Evolutionary conservation across 768 basidiomycete species (phyloP).

Genomic region (Cystobasidium ongulense): DNA sequence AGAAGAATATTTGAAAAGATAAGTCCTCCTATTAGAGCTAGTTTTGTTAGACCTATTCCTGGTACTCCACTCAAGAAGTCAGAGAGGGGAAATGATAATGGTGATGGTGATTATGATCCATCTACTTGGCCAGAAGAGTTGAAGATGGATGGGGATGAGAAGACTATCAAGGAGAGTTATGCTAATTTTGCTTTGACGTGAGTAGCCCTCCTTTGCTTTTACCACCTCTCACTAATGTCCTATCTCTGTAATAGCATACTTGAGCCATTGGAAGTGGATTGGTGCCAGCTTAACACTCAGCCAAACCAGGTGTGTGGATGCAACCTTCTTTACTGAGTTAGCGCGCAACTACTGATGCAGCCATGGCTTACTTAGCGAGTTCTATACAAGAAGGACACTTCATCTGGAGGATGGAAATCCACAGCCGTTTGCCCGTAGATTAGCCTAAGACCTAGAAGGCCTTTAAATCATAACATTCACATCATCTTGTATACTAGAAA

Average conservation of each 20-base stretch:
- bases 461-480: too few species aligned
- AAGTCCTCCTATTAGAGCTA: conserved; percentile 59
- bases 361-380: not conserved
- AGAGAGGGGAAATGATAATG: conserved; percentile 1
- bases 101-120: conserved; percentile 11
- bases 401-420: not conserved
- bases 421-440: conserved; percentile 14
- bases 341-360: not conserved
- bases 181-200: conserved; percentile 26
- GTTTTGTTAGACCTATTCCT: conserved; percentile 62
- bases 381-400: conserved; percentile 7
- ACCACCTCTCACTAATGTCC: not conserved
- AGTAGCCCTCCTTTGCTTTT: not conserved
- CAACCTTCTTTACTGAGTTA: not conserved
- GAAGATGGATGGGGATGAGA: conserved; percentile 21
- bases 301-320: conserved; percentile 15
- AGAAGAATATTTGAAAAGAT: conserved; percentile 54
- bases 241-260: conserved; percentile 5
- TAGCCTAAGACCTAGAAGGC: not conserved
- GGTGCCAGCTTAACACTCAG: conserved; percentile 30
- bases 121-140: conserved; percentile 14
- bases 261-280: conserved; percentile 16
- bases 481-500: too few species aligned
- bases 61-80: conserved; percentile 42
- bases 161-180: conserved; percentile 9